Conservation (phyloP, 139 green algal species). For the Micromonas pusilla region DNA sequence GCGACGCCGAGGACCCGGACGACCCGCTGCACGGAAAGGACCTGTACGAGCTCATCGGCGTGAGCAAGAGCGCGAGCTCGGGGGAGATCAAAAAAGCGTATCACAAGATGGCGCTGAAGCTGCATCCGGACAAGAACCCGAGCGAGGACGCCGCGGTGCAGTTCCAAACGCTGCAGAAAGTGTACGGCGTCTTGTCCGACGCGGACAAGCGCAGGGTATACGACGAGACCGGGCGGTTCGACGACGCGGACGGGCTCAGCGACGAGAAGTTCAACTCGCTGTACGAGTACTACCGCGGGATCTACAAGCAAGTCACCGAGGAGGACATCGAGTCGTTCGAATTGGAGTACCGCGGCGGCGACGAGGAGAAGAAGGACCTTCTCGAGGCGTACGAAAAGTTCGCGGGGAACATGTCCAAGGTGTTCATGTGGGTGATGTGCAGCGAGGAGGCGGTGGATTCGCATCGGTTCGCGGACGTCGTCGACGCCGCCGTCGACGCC, state of each 20-base stretch:
- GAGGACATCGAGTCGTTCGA: slow-evolving; percentile 57
- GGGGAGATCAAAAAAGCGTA: slow-evolving; percentile 78
- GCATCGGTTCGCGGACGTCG: slow-evolving; percentile 67
- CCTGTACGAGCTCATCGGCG: slow-evolving; percentile 36
- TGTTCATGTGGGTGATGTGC: slow-evolving; percentile 79
- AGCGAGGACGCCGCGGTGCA: slow-evolving; percentile 42
- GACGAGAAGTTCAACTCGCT: slow-evolving; percentile 56
- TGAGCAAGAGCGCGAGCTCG: slow-evolving; percentile 23
- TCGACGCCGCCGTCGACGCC: slow-evolving; percentile 58
- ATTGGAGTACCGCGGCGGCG: slow-evolving; percentile 57
- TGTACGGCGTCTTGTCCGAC: slow-evolving; percentile 80
- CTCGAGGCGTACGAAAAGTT: slow-evolving; percentile 63
- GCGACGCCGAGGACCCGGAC: background rate
- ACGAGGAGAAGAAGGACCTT: slow-evolving; percentile 69
- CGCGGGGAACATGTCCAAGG: slow-evolving; percentile 69
- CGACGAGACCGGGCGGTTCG: slow-evolving; percentile 71
- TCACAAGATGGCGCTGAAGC: slow-evolving; percentile 64
- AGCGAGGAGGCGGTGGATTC: slow-evolving; percentile 59
- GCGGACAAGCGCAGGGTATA: slow-evolving; percentile 79
- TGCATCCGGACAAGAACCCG: slow-evolving; percentile 90
- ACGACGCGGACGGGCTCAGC: slow-evolving; percentile 46
- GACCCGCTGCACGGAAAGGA: background rate
- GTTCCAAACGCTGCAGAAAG: slow-evolving; percentile 83
- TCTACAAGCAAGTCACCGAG: slow-evolving; percentile 64
- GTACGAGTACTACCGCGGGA: slow-evolving; percentile 67